Conservation (phyloP, 2,329 filamentous ascomycete species). For the Xylariomycetidae sp. region DNA sequence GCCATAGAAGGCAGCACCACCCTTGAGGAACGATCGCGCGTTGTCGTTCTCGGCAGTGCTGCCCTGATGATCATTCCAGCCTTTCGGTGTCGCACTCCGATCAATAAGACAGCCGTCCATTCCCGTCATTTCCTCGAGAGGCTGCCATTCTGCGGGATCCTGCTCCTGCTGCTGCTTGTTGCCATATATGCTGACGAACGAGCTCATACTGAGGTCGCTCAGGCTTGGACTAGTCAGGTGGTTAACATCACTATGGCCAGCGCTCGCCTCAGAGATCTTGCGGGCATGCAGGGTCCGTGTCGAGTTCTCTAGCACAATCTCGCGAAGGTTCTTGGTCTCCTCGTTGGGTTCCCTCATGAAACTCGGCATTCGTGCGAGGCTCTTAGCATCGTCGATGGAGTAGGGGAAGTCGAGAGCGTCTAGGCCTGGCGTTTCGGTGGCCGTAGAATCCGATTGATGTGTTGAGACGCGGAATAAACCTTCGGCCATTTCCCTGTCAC, state of each 20-base stretch:
- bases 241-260: conserved; percentile 28
- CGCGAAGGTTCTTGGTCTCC: conserved; percentile 55
- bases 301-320: conserved; percentile 47
- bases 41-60: conserved; percentile 13
- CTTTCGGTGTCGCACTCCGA: conserved; percentile 15
- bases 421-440: conserved; percentile 16
- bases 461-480: conserved; percentile 31
- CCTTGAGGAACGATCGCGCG: conserved; percentile 17
- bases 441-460: no score
- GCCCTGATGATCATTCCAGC: conserved; percentile 11
- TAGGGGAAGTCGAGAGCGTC: conserved; percentile 9
- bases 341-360: conserved; percentile 56
- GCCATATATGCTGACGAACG: conserved; percentile 60
- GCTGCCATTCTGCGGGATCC: conserved; percentile 9
- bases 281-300: conserved; percentile 44
- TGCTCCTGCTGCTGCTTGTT: conserved; percentile 14
- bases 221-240: conserved; percentile 52
- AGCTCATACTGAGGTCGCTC: conserved; percentile 62
- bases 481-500: conserved; percentile 47
- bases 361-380: conserved; percentile 54
- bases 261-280: conserved; percentile 36
- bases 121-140: conserved; percentile 12
- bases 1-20: no score
- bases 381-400: conserved; percentile 28
- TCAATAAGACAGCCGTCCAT: conserved; percentile 19